A percentile compares a stretch with the other conserved stretches of the same genome.
Conservation (phyloP, 116 monocot species). For the Cymodocea nodosa region DNA sequence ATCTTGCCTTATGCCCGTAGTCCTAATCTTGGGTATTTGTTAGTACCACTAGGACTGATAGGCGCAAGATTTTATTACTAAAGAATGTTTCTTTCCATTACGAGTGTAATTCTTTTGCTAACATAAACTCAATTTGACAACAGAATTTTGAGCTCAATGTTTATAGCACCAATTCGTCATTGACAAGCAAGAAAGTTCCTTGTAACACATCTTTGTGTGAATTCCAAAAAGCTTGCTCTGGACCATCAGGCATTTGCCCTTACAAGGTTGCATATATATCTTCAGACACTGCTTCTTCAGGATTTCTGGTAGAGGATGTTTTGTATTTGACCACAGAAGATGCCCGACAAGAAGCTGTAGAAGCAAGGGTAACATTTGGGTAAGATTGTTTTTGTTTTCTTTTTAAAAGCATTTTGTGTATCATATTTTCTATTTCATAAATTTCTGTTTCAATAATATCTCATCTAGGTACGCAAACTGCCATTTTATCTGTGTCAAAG, state of each 20-base stretch:
- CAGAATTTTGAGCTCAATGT: slow-evolving; percentile 30
- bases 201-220: slow-evolving; percentile 63
- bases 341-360: slow-evolving; percentile 32
- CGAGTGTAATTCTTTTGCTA: neutral
- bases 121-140: neutral
- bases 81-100: neutral
- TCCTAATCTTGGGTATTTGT: too few species aligned
- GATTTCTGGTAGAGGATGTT: slow-evolving; percentile 73
- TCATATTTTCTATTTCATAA: neutral
- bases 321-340: slow-evolving; percentile 74
- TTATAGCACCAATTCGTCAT: slow-evolving; percentile 58
- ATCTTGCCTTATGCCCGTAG: too few species aligned
- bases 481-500: too few species aligned
- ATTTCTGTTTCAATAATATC: too few species aligned
- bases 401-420: neutral
- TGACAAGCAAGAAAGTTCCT: slow-evolving; percentile 52
- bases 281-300: slow-evolving; percentile 74
- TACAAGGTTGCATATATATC: slow-evolving; percentile 73
- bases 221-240: slow-evolving; percentile 33
- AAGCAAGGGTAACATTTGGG: slow-evolving; percentile 73
- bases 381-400: slow-evolving; percentile 13
- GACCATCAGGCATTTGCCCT: slow-evolving; percentile 26
- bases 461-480: too few species aligned
- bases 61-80: too few species aligned
- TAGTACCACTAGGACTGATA: too few species aligned